Conservation (phyloP, 495 filamentous ascomycete species). For the Hypoxylon crocopeplum region DNA sequence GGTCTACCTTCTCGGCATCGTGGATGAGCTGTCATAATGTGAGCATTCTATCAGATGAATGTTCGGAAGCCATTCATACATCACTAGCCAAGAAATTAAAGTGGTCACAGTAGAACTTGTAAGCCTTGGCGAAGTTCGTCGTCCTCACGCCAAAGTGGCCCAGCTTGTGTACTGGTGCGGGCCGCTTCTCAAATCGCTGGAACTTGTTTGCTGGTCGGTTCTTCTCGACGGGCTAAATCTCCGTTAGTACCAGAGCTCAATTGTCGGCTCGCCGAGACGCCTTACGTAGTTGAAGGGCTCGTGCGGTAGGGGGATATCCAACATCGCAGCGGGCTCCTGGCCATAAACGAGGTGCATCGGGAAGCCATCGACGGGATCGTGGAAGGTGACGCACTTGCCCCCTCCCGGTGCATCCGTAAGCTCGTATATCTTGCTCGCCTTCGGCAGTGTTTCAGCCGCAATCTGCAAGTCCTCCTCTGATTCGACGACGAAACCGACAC, state of each 20-base stretch:
- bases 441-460: constrained; percentile 52
- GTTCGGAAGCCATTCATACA: constrained; percentile 36
- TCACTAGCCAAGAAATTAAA: constrained; percentile 73
- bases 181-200: constrained; percentile 65
- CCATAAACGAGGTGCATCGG: constrained; percentile 66
- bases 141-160: constrained; percentile 75
- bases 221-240: constrained; percentile 51
- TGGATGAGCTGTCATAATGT: constrained; percentile 51
- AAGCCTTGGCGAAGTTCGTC: constrained; percentile 61
- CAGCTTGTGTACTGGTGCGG: constrained; percentile 75
- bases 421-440: constrained; percentile 57
- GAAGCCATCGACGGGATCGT: constrained; percentile 65
- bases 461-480: constrained; percentile 61
- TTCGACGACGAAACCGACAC: constrained; percentile 62
- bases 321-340: constrained; percentile 48
- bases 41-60: neutral
- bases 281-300: constrained; percentile 37
- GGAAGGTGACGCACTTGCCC: constrained; percentile 62
- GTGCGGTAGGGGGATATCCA: constrained; percentile 33
- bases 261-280: neutral
- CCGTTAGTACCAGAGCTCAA: constrained; percentile 6
- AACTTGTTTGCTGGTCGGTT: constrained; percentile 54
- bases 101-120: constrained; percentile 67
- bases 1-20: constrained; percentile 55
- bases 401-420: constrained; percentile 63